These are phyloP conservation scores for Hypoxylon sp. DNA, from an alignment of 2,329 filamentous ascomycete species.

Conservation along the genomic window DNA sequence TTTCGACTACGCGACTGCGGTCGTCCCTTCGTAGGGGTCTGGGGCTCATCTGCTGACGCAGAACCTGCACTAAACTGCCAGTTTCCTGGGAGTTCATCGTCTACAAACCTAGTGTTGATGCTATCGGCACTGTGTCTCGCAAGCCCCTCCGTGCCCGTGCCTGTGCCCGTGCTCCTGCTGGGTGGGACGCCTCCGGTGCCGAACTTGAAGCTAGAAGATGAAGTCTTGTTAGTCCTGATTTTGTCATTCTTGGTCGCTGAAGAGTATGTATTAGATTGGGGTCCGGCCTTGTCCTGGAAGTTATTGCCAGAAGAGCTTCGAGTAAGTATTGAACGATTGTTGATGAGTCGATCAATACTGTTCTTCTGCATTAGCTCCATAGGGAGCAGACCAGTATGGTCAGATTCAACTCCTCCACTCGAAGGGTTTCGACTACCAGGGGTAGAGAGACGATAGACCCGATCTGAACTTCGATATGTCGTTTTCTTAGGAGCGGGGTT, in stretches of 20 bases:
- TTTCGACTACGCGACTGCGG: slow-evolving; percentile 53
- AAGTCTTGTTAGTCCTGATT: slow-evolving; percentile 48
- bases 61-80: slow-evolving; percentile 64
- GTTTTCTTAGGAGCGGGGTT: slow-evolving; percentile 10
- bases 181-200: slow-evolving; percentile 55
- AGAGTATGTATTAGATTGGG: background rate
- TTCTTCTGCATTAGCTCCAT: slow-evolving; percentile 54
- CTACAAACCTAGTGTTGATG: slow-evolving; percentile 68
- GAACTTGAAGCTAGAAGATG: slow-evolving; percentile 60
- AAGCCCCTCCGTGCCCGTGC: slow-evolving; percentile 53
- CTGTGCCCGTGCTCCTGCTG: slow-evolving; percentile 48
- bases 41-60: slow-evolving; percentile 42
- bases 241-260: slow-evolving; percentile 20
- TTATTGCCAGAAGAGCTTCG: slow-evolving; percentile 7
- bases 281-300: background rate
- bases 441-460: slow-evolving; percentile 2
- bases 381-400: slow-evolving; percentile 34
- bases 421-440: slow-evolving; percentile 33
- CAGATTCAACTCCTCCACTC: slow-evolving; percentile 40
- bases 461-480: background rate
- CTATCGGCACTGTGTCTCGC: slow-evolving; percentile 63
- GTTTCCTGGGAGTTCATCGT: slow-evolving; percentile 54
- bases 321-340: slow-evolving; percentile 37
- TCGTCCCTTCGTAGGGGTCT: slow-evolving; percentile 47
- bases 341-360: slow-evolving; percentile 51